Percentiles rank a stretch among this genome's conserved stretches.
These are phyloP conservation scores for Coix lacrymajobi DNA, from an alignment of 176 grass and related monocot species.

Conservation along the genomic window DNA sequence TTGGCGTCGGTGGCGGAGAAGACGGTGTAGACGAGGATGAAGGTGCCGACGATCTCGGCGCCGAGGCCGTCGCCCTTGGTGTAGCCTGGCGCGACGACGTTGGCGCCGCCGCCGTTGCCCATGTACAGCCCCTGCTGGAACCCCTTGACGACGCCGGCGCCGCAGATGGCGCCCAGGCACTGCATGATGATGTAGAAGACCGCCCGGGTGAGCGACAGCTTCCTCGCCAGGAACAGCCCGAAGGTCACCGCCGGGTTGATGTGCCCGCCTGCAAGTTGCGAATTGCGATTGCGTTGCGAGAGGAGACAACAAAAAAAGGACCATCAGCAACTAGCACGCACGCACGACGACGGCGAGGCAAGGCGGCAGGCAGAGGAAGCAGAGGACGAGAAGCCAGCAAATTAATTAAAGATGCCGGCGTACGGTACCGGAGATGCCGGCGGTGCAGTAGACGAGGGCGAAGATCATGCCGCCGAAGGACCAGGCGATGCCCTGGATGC, in stretches of 20 bases:
- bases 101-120: conserved; percentile 66
- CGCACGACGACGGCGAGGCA: background rate
- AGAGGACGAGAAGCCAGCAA: too few relatives aligned
- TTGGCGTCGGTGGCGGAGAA: conserved; percentile 99
- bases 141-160: conserved; percentile 82
- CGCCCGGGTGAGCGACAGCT: conserved; percentile 75
- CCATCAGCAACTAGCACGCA: background rate
- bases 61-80: conserved; percentile 80
- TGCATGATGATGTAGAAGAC: conserved; percentile 90
- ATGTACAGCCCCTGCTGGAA: conserved; percentile 68
- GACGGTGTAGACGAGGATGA: conserved; percentile 95
- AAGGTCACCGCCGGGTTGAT: conserved; percentile 97
- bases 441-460: conserved; percentile 95
- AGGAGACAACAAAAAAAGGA: background rate
- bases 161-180: conserved; percentile 91
- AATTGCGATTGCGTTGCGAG: too few relatives aligned
- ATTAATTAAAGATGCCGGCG: too few relatives aligned
- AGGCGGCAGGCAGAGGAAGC: background rate
- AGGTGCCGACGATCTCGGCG: conserved; percentile 89
- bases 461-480: conserved; percentile 97
- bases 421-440: conserved; percentile 77
- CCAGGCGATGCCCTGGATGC: conserved; percentile 94
- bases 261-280: conserved; percentile 59
- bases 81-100: conserved; percentile 63
- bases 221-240: conserved; percentile 82